Evolutionary conservation across 768 basidiomycete genomes (phyloP).

Genomic region (Tephrocybe rancida): DNA sequence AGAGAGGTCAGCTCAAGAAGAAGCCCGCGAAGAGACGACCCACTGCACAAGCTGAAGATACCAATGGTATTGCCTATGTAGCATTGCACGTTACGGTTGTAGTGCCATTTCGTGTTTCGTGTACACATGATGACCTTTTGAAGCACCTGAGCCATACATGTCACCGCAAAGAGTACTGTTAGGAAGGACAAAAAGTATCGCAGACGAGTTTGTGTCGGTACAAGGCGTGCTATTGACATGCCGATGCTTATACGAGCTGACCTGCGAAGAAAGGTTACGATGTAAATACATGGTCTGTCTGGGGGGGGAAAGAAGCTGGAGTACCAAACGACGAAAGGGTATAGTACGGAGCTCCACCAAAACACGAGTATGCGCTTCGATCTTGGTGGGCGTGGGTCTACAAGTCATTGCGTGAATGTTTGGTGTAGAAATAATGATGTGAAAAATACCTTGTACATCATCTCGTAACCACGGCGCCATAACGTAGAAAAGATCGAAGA

Average conservation of each 20-base stretch:
- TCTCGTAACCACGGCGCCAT: slow-evolving; percentile 13
- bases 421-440: not conserved
- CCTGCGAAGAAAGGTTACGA: slow-evolving; percentile 6
- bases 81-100: slow-evolving; percentile 12
- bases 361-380: slow-evolving; percentile 8
- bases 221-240: slow-evolving; percentile 19
- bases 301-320: too few species aligned
- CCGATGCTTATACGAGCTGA: slow-evolving; percentile 20
- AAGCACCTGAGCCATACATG: slow-evolving; percentile 13
- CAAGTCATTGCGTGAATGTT: too few species aligned
- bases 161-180: slow-evolving; percentile 7
- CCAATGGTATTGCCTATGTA: slow-evolving; percentile 7
- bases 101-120: slow-evolving; percentile 12
- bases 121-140: slow-evolving; percentile 15
- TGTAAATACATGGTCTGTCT: too few species aligned
- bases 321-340: slow-evolving; percentile 16
- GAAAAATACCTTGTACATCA: not conserved
- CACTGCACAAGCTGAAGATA: slow-evolving; percentile 15
- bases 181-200: slow-evolving; percentile 9
- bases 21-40: not conserved
- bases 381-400: slow-evolving; percentile 5
- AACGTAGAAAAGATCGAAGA: slow-evolving; percentile 8
- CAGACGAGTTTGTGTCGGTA: slow-evolving; percentile 4
- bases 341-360: slow-evolving; percentile 8
- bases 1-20: slow-evolving; percentile 1